Percentiles rank a stretch among this genome's conserved stretches.
These are phyloP conservation scores for Aspergillus incahuasiensis DNA, from an alignment of 495 filamentous ascomycete species.

Conservation along the genomic window DNA sequence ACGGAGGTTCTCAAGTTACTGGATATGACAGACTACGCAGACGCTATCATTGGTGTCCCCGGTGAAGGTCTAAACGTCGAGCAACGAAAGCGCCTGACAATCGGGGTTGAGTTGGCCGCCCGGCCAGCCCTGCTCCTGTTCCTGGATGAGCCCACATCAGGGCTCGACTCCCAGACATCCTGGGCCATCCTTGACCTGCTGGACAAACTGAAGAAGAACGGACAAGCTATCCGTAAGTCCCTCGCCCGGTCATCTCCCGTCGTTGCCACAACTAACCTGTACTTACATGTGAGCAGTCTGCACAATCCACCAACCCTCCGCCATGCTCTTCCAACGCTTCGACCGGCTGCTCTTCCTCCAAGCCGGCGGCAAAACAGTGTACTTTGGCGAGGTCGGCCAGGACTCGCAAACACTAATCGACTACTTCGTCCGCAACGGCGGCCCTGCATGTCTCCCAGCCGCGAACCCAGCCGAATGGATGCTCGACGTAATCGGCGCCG, in stretches of 20 bases:
- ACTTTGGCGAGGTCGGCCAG: conserved; percentile 84
- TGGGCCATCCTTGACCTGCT: conserved; percentile 85
- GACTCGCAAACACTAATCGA: conserved; percentile 66
- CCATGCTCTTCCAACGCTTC: conserved; percentile 92
- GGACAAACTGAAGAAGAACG: conserved; percentile 77
- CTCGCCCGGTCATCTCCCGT: no score
- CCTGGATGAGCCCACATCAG: conserved; percentile 86
- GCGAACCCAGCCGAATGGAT: conserved; percentile 89
- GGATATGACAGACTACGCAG: conserved; percentile 61
- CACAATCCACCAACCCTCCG: conserved; percentile 94
- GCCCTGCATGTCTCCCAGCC: conserved; percentile 59
- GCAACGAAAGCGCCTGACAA: conserved; percentile 82
- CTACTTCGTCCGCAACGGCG: conserved; percentile 81
- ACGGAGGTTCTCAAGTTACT: conserved; percentile 88
- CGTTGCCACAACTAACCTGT: no score
- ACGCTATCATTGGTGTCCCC: conserved; percentile 40
- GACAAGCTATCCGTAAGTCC: conserved; percentile 87
- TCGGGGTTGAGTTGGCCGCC: conserved; percentile 83
- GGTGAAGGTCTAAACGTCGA: conserved; percentile 77
- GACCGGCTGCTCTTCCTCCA: conserved; percentile 83
- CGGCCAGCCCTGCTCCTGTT: conserved; percentile 84
- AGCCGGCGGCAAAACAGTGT: conserved; percentile 76
- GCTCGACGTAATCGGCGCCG: conserved; percentile 88
- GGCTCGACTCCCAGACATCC: conserved; percentile 83
- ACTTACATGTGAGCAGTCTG: no score